These are phyloP conservation scores for Fragaria nilgerrensis DNA, from an alignment of 306 rosid species.

Conservation along the genomic window DNA sequence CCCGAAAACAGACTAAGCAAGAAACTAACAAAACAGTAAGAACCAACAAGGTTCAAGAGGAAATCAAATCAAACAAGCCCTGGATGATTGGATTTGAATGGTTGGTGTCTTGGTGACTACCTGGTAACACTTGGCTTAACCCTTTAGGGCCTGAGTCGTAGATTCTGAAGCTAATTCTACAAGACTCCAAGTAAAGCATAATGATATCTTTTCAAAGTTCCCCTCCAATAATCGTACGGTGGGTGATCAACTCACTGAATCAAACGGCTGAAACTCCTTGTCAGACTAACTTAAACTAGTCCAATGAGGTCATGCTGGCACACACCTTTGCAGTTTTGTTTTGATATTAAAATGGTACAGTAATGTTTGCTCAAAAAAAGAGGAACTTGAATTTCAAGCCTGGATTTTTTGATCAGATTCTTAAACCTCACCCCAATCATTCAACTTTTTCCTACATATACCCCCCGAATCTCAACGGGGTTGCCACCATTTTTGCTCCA, in stretches of 20 bases:
- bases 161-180: not conserved
- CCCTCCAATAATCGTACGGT: not conserved
- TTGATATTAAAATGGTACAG: not conserved
- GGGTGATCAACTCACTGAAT: not conserved
- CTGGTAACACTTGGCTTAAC: not conserved
- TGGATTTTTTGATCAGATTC: not conserved
- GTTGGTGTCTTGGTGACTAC: not conserved
- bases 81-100: not conserved
- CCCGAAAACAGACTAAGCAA: not conserved
- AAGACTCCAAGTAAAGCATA: not conserved
- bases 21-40: not conserved
- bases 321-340: not conserved
- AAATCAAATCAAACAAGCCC: not conserved
- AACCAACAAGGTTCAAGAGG: not conserved
- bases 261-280: not conserved
- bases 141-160: not conserved
- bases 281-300: not conserved
- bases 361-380: not conserved
- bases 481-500: slow-evolving; percentile 12
- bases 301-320: not conserved
- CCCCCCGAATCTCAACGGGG: slow-evolving; percentile 22
- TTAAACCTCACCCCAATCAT: slow-evolving; percentile 2
- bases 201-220: not conserved
- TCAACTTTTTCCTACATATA: not conserved
- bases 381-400: not conserved